Conservation (phyloP, 1,284 basidiomycete genomes). For the Malassezia furfur region DNA sequence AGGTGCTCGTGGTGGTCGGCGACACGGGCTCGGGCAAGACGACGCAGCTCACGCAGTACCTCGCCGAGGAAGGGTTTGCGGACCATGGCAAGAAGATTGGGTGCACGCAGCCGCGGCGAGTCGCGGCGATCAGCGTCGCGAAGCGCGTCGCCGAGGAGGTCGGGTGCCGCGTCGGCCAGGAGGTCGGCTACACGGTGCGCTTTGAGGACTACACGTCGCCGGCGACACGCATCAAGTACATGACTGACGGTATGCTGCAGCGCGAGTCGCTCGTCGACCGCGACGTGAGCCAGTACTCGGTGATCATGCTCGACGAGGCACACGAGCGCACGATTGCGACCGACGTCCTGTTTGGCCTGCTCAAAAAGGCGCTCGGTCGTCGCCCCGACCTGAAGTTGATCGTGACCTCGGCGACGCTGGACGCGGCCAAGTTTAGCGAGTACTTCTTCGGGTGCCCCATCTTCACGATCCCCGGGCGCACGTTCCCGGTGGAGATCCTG, state of each 20-base stretch:
- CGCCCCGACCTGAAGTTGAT: constrained; percentile 93
- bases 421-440: constrained; percentile 96
- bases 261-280: constrained; percentile 93
- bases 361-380: constrained; percentile 91
- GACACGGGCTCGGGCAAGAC: constrained; percentile 90
- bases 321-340: constrained; percentile 97
- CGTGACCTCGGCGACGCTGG: constrained; percentile 95
- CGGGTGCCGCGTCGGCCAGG: constrained; percentile 87
- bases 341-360: constrained; percentile 87
- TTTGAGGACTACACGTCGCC: constrained; percentile 98
- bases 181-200: constrained; percentile 96
- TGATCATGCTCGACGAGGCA: constrained; percentile 96
- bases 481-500: constrained; percentile 92
- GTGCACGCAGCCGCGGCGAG: constrained; percentile 95
- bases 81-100: constrained; percentile 74
- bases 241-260: constrained; percentile 99
- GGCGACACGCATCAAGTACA: constrained; percentile 98
- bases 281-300: constrained; percentile 79
- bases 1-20: constrained; percentile 84
- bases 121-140: constrained; percentile 97
- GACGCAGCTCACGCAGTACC: constrained; percentile 79
- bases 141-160: constrained; percentile 97
- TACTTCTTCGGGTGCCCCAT: constrained; percentile 98
- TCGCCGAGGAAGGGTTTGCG: constrained; percentile 77
- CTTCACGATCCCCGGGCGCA: constrained; percentile 97